phyloP scores from a whole-genome alignment of 306 rosid species.

The Cicer pinnatifidum region DNA sequence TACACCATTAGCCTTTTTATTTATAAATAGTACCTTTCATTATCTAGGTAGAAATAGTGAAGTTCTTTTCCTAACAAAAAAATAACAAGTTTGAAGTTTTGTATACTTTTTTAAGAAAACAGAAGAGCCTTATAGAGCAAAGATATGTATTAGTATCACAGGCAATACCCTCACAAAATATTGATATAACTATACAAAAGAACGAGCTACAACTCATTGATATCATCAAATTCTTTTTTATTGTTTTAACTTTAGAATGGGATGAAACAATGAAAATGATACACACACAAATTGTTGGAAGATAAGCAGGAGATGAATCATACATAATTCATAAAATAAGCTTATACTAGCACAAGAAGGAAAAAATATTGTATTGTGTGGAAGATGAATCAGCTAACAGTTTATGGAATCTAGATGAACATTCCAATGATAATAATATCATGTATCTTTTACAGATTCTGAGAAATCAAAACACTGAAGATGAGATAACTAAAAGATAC shows the following conservation, averaged over 20 bases:
- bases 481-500: constrained; percentile 43
- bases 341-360: not conserved
- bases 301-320: constrained; percentile 7
- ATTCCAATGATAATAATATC: constrained; percentile 53
- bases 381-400: constrained; percentile 40
- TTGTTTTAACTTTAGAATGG: not conserved
- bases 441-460: constrained; percentile 55
- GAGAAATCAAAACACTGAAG: constrained; percentile 48
- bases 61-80: too few species aligned
- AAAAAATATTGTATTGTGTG: not conserved
- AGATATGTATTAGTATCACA: not conserved
- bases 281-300: not conserved
- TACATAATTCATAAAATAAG: constrained; percentile 21
- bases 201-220: not conserved
- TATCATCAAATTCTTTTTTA: not conserved
- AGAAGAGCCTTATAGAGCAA: not conserved
- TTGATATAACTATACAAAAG: not conserved
- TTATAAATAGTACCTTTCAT: not conserved
- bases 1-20: not conserved
- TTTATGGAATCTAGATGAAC: constrained; percentile 45
- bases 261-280: not conserved
- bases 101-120: not conserved
- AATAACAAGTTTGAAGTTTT: not conserved
- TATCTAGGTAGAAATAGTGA: too few species aligned
- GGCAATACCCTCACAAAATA: not conserved